Evolutionary conservation across 176 grass and related monocot species (phyloP), one percentile per base, ranked within the genome.

Genomic region (Neostapfia colusana): DNA sequence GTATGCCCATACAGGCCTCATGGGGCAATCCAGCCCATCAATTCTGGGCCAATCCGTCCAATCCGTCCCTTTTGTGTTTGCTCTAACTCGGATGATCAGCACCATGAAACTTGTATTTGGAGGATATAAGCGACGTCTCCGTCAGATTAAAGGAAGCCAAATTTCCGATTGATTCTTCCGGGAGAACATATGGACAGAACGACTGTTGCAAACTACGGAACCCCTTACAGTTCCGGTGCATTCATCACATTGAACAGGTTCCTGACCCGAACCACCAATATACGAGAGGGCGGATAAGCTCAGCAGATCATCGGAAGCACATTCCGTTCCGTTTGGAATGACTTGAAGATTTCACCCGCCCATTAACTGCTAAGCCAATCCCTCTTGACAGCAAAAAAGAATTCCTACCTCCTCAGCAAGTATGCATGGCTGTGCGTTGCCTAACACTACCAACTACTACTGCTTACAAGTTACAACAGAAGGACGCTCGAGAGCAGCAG

Each of bases 391-490:
- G 35, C 72, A 70, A 67, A 81, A 87, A 75, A 73, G 62, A 86
- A 63, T 37, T 5, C 66, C 74, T 79, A 87, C 39, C 15, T 62
- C 60, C 25, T 70, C 74, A 60, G 60, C 59, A 49, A 49, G 59
- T 44, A 41, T 76, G 58, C 73, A 49, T 49, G 67, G 35, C 15
- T 14, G 46, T 46, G 26, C 66, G 7, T 85, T 85, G 39, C 75
- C 43, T 70, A 71, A 24, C 55, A 48, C 62, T 46, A 57, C 55
- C 8, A 48, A 37, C 8, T 6, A 60, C 14, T 50, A 38, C 8
- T 8, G 31, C 31, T 3, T 31, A 60, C 18, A 34, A 15, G 26
- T 84, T 93, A 93, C 87, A 85, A 90, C 59, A 88, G 26, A 21
- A 77, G 1, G 36, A 65, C 15, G 45, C 74, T 70, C 70, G 77